A percentile compares a stretch with the other conserved stretches of the same genome.
Conservation (phyloP, 306 rosid genomes). For the Trifolium dubium region DNA sequence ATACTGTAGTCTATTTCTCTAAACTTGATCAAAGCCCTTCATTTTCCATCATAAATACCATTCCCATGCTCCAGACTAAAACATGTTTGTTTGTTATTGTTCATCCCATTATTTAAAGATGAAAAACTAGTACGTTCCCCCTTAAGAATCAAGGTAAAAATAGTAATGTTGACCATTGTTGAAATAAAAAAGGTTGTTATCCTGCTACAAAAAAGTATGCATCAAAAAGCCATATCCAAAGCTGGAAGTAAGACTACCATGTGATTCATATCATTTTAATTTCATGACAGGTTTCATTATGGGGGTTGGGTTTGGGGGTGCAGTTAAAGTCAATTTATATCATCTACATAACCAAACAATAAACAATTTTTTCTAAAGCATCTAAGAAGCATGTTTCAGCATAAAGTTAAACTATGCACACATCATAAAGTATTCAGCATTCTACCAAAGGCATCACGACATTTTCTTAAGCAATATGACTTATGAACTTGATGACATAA, state of each 20-base stretch:
- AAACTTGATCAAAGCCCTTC: constrained; percentile 18
- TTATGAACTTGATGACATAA: background rate
- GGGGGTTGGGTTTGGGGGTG: background rate
- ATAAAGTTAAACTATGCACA: constrained; percentile 25
- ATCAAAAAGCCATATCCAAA: background rate
- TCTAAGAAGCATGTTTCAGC: constrained; percentile 22
- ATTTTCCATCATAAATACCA: background rate
- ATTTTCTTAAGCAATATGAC: constrained; percentile 20
- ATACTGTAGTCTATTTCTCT: background rate
- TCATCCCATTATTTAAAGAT: background rate
- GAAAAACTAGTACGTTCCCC: background rate
- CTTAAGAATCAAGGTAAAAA: constrained; percentile 18
- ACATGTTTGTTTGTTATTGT: background rate
- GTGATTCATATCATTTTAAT: constrained; percentile 3
- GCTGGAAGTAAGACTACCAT: constrained; percentile 11
- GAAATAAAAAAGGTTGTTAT: background rate
- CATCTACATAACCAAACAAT: constrained; percentile 23
- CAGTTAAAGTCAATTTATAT: constrained; percentile 7
- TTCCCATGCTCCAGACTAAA: background rate
- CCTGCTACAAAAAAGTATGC: constrained; percentile 4
- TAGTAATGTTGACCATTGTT: background rate
- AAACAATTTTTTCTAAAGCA: constrained; percentile 3
- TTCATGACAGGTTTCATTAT: constrained; percentile 2
- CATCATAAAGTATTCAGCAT: constrained; percentile 4
- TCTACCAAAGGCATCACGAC: constrained; percentile 21